A percentile compares a stretch with the other conserved stretches of the same genome.
Conservation (phyloP, 192 early-diverging fungal species). For the Obelidium mucronatum region DNA sequence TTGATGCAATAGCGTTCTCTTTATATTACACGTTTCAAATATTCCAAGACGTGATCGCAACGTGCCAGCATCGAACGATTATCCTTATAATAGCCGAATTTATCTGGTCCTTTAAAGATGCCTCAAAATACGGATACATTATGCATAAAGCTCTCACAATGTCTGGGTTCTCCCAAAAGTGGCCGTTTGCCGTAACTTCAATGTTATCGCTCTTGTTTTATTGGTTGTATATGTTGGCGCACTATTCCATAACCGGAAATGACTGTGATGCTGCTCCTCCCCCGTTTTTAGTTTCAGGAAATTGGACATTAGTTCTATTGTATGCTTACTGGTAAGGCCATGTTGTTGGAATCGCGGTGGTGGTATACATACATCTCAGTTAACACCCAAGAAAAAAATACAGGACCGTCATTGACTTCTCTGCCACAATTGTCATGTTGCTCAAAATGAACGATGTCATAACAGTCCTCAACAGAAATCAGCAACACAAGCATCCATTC, state of each 20-base stretch:
- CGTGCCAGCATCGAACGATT: background rate
- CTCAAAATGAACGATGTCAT: background rate
- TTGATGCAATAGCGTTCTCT: constrained; percentile 8
- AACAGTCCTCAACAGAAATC: background rate
- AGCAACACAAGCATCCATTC: background rate
- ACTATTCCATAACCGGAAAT: background rate
- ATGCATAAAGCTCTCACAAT: background rate
- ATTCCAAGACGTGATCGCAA: background rate
- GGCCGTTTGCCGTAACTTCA: background rate
- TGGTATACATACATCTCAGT: too few species aligned
- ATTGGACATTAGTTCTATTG: background rate
- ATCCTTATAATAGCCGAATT: background rate
- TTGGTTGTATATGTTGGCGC: background rate
- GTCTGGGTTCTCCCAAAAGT: background rate
- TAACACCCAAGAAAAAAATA: background rate
- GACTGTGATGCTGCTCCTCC: background rate
- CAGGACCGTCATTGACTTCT: constrained; percentile 1
- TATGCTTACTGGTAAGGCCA: background rate
- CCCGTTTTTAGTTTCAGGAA: too few species aligned
- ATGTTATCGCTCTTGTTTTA: background rate
- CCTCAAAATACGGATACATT: constrained; percentile 19
- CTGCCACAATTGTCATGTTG: background rate
- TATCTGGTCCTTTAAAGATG: constrained; percentile 21
- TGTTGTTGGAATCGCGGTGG: too few species aligned
- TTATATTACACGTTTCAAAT: background rate